phyloP scores from a whole-genome alignment of 2,329 filamentous ascomycete species.

The Dactylella cylindrospora region DNA sequence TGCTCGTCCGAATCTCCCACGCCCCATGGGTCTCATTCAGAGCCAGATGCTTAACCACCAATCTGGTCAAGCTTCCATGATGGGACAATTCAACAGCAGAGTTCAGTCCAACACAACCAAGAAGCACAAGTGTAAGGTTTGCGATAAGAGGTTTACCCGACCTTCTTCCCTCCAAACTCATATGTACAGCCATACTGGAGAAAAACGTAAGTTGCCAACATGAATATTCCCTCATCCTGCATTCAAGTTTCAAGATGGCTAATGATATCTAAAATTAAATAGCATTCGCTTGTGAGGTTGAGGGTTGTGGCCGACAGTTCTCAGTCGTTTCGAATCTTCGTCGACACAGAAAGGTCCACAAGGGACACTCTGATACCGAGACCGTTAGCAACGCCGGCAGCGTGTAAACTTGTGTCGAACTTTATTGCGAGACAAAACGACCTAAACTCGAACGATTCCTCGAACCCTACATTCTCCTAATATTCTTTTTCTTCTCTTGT shows the following conservation, averaged over 20 bases:
- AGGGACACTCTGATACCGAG: slow-evolving; percentile 56
- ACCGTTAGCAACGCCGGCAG: slow-evolving; percentile 41
- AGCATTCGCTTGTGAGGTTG: slow-evolving; percentile 94
- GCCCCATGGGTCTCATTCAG: slow-evolving; percentile 66
- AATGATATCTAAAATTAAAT: slow-evolving; percentile 42
- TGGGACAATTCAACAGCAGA: slow-evolving; percentile 97
- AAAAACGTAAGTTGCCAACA: slow-evolving; percentile 77
- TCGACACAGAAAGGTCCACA: slow-evolving; percentile 94
- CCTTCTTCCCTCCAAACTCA: slow-evolving; percentile 94
- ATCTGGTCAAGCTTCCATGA: slow-evolving; percentile 81
- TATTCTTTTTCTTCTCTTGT: slow-evolving; percentile 17
- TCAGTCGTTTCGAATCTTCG: slow-evolving; percentile 95
- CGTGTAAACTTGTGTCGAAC: slow-evolving; percentile 19
- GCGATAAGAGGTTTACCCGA: slow-evolving; percentile 94
- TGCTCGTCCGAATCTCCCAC: slow-evolving; percentile 60
- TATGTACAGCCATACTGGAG: slow-evolving; percentile 97
- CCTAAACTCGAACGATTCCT: too few species aligned
- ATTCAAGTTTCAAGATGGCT: slow-evolving; percentile 8
- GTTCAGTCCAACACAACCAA: slow-evolving; percentile 94
- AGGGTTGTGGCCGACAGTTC: slow-evolving; percentile 92
- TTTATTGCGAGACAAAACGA: not conserved
- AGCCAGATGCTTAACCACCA: slow-evolving; percentile 53
- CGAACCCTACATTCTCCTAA: not conserved
- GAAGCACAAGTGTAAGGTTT: slow-evolving; percentile 99
- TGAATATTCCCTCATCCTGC: not conserved